phyloP scores from a whole-genome alignment of 1,139 yeast genomes.

The Diutina sp. region DNA sequence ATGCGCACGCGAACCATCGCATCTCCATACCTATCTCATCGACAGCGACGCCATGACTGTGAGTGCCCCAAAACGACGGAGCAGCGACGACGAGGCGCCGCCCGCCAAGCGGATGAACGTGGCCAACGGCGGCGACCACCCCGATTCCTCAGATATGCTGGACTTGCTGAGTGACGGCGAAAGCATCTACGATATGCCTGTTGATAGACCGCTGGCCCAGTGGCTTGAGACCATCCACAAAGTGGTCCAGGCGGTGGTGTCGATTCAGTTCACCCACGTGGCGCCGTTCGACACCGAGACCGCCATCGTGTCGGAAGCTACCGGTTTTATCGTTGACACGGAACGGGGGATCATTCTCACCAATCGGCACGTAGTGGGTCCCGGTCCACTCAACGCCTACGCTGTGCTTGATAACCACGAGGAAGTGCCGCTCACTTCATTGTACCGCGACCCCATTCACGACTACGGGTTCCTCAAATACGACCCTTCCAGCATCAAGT shows the following conservation, averaged over 20 bases:
- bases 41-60: not conserved
- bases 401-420: conserved; percentile 93
- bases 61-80: not conserved
- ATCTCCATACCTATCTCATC: not conserved
- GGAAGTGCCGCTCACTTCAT: conserved; percentile 77
- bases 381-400: conserved; percentile 86
- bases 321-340: conserved; percentile 91
- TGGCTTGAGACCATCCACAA: conserved; percentile 80
- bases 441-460: conserved; percentile 76
- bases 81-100: not conserved
- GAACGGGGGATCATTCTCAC: conserved; percentile 73
- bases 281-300: conserved; percentile 78
- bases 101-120: not conserved
- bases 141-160: not conserved
- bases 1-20: not conserved
- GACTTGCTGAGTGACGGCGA: not conserved
- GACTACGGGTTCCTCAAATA: conserved; percentile 76
- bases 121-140: not conserved
- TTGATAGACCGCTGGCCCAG: conserved; percentile 6
- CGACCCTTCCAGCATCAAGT: conserved; percentile 58
- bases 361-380: conserved; percentile 89
- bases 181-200: not conserved
- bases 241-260: conserved; percentile 79
- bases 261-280: conserved; percentile 83
- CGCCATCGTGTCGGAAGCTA: conserved; percentile 77